Percentiles rank a stretch among this genome's conserved stretches.
Evolutionary conservation across 148 eudicot genomes (phyloP).

Genomic region (Agrostemma githago): DNA sequence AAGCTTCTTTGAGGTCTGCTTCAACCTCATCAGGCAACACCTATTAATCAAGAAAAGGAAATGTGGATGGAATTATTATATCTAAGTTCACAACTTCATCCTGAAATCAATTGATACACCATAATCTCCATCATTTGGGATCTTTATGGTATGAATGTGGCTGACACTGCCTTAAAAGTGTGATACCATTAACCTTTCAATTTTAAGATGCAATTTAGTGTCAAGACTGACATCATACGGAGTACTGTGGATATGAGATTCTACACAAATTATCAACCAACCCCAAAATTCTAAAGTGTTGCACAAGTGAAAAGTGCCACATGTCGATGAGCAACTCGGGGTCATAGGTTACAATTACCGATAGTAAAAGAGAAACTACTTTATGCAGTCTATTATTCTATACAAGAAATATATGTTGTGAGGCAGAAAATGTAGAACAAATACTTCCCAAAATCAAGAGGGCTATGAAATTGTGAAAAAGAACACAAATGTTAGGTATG

Average conservation of each 20-base stretch:
- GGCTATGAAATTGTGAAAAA: not conserved
- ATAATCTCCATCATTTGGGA: not conserved
- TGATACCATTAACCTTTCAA: no score
- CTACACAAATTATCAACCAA: not conserved
- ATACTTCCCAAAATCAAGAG: not conserved
- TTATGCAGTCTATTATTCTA: no score
- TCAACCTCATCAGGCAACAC: slow-evolving; percentile 84
- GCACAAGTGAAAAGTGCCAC: not conserved
- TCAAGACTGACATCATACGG: no score
- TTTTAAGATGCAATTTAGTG: no score
- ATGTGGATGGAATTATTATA: no score
- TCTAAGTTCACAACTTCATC: not conserved
- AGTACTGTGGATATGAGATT: not conserved
- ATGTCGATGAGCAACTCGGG: no score
- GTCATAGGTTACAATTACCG: no score
- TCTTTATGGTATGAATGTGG: no score
- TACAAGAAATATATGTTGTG: no score
- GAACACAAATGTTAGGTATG: not conserved
- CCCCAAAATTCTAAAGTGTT: not conserved
- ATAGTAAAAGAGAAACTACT: no score
- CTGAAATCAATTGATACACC: not conserved
- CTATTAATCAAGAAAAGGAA: slow-evolving; percentile 28
- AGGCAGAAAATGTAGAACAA: not conserved
- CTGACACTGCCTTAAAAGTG: no score
- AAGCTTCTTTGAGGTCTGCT: slow-evolving; percentile 76